Base-by-base conservation (phyloP, 1,284 basidiomycete species). In the Fomitopsis betulina region DNA sequence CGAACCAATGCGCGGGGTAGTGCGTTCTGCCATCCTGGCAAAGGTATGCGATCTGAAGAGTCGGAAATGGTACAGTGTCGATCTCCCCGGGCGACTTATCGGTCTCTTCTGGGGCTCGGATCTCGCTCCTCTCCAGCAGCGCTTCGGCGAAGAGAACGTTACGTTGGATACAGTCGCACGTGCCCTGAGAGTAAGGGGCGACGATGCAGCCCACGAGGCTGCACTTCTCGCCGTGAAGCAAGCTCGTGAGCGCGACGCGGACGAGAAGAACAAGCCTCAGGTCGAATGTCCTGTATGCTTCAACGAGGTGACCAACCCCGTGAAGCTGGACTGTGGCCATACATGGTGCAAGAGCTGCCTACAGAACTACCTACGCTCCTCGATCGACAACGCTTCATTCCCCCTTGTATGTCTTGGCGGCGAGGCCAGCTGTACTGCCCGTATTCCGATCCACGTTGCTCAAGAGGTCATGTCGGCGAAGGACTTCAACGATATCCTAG, bases 381-480 rank as follows among this genome's bases (percentile, higher is more conserved):
- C 86, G 1, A 69, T 79, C 21, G 81, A 84, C 47, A 82, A 78
- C 65, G 79, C 77, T 49, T 70, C 71, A n/a, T 91, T 91, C 74
- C 89, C 89, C 0, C 66, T 91, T 15, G 77, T 69, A 9, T 91
- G 89, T 62, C 76, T 91, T 2, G 89, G 86, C 9, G 71, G 80
- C 59, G 79, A 82, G 6, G 84, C 79, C 0, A 75, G 73, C 47
- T 91, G 89, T 62, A 66, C 73, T 0, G 70, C 79, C 43, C 72
- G 64, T 17, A 80, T 91, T 17, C 76, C 87, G 0, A 73, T 89
- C 15, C 60, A 65, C 9, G 66, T 77, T 17, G 82, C 83, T 3
- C 78, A 78, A 21, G 70, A 75, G 33, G 60, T 87, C 0, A 74
- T 91, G 9, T 65, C 78, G 0, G 67, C 79, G 0, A 67, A 69